These are phyloP conservation scores for Rhamnella rubrinervis DNA, from an alignment of 331 rosid genomes.

Conservation along the genomic window DNA sequence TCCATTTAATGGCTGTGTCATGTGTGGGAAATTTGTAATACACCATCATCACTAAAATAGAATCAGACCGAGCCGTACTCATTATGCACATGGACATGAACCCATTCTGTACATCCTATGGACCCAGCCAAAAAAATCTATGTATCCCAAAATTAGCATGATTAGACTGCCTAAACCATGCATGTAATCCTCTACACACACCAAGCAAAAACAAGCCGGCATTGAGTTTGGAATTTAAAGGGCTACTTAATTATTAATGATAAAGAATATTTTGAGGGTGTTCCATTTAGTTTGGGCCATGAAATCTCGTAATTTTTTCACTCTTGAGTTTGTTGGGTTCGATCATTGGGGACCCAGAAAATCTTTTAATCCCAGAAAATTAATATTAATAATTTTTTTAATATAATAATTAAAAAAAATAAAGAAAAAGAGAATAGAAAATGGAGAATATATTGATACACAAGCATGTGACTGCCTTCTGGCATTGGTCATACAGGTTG, in stretches of 20 bases:
- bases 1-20: constrained; percentile 5
- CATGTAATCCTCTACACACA: constrained; percentile 7
- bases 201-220: constrained; percentile 20
- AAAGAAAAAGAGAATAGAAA: background rate
- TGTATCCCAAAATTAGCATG: constrained; percentile 35
- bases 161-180: constrained; percentile 36
- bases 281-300: constrained; percentile 44
- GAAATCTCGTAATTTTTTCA: constrained; percentile 28
- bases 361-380: constrained; percentile 31
- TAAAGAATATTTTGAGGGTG: no score
- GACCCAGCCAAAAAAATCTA: constrained; percentile 44
- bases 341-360: constrained; percentile 34
- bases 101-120: constrained; percentile 22
- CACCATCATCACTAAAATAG: constrained; percentile 15
- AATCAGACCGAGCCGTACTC: constrained; percentile 28
- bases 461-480: no score
- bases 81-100: constrained; percentile 50
- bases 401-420: no score
- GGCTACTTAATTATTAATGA: constrained; percentile 14
- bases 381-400: no score
- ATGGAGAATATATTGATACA: background rate
- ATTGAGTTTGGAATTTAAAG: constrained; percentile 26
- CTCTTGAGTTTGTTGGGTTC: constrained; percentile 10
- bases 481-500: no score
- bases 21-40: constrained; percentile 18